Evolutionary conservation across 2,329 filamentous ascomycete species (phyloP).

Genomic region (Diaporthe vaccinii): DNA sequence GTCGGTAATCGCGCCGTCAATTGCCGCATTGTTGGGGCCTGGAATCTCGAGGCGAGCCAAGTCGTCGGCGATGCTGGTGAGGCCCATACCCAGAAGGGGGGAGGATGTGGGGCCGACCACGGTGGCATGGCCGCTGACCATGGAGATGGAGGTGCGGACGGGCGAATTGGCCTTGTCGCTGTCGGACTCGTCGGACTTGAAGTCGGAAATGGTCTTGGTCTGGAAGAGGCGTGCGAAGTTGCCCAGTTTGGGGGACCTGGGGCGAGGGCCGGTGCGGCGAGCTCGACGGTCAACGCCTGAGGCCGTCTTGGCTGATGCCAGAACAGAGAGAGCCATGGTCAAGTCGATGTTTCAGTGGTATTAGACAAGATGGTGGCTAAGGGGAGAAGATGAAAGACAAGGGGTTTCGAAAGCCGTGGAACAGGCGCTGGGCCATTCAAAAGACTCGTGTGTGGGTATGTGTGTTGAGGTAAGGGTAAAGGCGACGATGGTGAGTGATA

Average conservation of each 20-base stretch:
- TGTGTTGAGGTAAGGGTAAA: neutral
- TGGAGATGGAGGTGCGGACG: neutral
- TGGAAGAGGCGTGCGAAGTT: constrained; percentile 36
- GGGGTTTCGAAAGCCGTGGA: neutral
- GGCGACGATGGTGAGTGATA: neutral
- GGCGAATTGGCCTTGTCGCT: neutral
- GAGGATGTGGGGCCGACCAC: neutral
- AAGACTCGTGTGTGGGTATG: neutral
- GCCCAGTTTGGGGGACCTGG: constrained; percentile 36
- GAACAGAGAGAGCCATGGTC: constrained; percentile 24
- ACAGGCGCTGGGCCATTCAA: constrained; percentile 32
- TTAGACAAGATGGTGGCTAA: constrained; percentile 30
- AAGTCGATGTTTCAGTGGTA: constrained; percentile 12
- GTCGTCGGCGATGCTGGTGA: constrained; percentile 15
- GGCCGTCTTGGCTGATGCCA: constrained; percentile 30
- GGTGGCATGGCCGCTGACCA: neutral
- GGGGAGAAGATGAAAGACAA: constrained; percentile 6
- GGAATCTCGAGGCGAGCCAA: neutral
- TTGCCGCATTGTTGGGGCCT: neutral
- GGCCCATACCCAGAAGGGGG: constrained; percentile 17
- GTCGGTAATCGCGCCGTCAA: constrained; percentile 19
- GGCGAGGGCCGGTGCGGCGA: constrained; percentile 27
- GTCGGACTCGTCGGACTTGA: constrained; percentile 20
- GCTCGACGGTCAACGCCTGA: constrained; percentile 35
- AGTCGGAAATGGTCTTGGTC: constrained; percentile 15